Percentiles rank a stretch among this genome's conserved stretches.
Evolutionary conservation across 1,139 yeast species (phyloP).

Genomic region (Hyphopichia fennica): DNA sequence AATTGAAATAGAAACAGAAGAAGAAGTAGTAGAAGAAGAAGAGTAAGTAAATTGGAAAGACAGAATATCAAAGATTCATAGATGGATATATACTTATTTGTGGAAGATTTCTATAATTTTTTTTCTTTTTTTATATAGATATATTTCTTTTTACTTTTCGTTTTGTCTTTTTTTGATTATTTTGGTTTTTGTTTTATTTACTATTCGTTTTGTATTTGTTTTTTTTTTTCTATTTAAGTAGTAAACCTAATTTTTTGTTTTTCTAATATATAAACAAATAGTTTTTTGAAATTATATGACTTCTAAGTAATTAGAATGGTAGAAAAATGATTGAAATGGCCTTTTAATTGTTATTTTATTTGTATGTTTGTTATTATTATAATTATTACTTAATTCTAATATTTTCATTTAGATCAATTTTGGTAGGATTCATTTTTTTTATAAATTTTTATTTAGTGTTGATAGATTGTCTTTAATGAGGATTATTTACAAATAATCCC

Average conservation of each 20-base stretch:
- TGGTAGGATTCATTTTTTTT: too few species aligned
- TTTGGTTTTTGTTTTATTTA: too few species aligned
- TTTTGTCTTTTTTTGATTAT: too few species aligned
- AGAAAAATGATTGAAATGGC: too few species aligned
- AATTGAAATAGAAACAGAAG: not conserved
- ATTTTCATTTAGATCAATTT: slow-evolving; percentile 1
- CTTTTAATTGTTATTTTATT: not conserved
- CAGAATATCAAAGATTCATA: not conserved
- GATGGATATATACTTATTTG: slow-evolving; percentile 5
- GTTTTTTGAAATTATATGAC: too few species aligned
- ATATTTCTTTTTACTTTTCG: not conserved
- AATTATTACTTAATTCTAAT: not conserved
- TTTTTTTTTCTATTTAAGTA: not conserved
- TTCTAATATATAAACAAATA: too few species aligned
- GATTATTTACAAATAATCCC: slow-evolving; percentile 7
- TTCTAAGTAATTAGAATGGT: too few species aligned
- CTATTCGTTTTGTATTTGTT: not conserved
- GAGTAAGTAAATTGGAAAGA: not conserved
- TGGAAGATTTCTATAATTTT: not conserved
- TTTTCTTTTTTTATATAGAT: not conserved
- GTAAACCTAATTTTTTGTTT: not conserved
- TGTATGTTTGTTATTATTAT: not conserved
- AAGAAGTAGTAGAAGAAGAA: not conserved
- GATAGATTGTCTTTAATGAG: not conserved
- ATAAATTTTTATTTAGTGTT: too few species aligned